A percentile compares a stretch with the other conserved stretches of the same genome.
Conservation (phyloP, 257 asterid species). For the Solanum chaucha region DNA sequence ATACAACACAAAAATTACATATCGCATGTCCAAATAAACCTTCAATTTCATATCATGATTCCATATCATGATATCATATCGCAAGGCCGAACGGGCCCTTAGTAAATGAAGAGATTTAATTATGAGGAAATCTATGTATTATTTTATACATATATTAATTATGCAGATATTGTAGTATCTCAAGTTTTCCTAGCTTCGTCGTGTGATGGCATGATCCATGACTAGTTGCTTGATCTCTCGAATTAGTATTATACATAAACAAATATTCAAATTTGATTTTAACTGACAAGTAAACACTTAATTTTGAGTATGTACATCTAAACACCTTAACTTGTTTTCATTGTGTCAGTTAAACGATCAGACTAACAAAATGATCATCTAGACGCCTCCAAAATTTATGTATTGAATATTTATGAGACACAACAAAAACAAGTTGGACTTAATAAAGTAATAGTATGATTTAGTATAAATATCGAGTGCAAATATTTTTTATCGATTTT, state of each 20-base stretch:
- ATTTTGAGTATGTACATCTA: not conserved
- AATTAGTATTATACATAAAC: not conserved
- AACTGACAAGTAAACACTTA: too few species aligned
- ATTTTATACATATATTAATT: too few species aligned
- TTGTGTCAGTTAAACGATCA: rapidly evolving
- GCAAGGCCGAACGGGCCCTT: too few species aligned
- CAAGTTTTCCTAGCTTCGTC: not conserved
- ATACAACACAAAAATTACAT: too few species aligned
- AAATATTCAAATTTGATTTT: too few species aligned
- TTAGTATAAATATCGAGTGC: not conserved
- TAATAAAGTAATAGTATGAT: too few species aligned
- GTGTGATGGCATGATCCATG: not conserved
- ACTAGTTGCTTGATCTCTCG: not conserved
- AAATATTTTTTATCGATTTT: too few species aligned
- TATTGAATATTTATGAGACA: not conserved
- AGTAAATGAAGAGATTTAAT: not conserved
- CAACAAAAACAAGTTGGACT: not conserved
- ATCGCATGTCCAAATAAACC: too few species aligned
- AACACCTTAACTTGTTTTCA: rapidly evolving
- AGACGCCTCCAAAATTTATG: too few species aligned
- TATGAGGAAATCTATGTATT: not conserved
- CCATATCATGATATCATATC: too few species aligned
- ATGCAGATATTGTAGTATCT: not conserved
- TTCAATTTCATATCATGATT: too few species aligned
- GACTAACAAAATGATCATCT: not conserved